phyloP scores from a whole-genome alignment of 2,329 filamentous ascomycete species.

The Neopestalotiopsis rosae region DNA sequence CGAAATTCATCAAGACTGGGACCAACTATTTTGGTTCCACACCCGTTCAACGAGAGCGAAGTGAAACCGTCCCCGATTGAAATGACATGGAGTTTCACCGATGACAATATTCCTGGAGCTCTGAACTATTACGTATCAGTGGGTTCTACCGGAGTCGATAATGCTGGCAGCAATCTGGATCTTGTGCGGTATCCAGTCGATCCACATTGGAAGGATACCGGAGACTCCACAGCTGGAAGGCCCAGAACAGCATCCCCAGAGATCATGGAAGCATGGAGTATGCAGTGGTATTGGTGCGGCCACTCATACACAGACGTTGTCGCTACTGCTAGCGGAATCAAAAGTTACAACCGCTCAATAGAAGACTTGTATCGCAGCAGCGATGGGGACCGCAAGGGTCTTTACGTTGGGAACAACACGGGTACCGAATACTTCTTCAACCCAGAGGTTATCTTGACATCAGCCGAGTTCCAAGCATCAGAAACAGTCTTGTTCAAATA shows the following conservation, averaged over 20 bases:
- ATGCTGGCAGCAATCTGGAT: neutral
- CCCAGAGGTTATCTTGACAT: neutral
- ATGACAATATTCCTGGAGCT: neutral
- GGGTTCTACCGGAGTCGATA: neutral
- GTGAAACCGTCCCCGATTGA: neutral
- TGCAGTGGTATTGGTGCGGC: neutral
- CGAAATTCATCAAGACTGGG: neutral
- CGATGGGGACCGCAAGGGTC: no score
- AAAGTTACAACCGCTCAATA: neutral
- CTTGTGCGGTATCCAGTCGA: neutral
- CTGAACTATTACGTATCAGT: neutral
- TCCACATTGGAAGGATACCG: neutral
- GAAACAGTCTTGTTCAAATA: neutral
- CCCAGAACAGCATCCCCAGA: no score
- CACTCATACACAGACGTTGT: conserved; percentile 16
- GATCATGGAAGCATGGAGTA: conserved; percentile 1
- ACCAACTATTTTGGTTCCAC: neutral
- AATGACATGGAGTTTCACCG: neutral
- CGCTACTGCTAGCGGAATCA: neutral
- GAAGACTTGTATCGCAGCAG: neutral
- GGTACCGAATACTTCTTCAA: neutral
- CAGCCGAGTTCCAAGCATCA: neutral
- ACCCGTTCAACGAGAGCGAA: neutral
- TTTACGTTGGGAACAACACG: neutral
- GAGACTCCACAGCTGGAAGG: no score